Evolutionary conservation across 2,329 filamentous ascomycete species (phyloP), one percentile per base, ranked within the genome.

Genomic region (Cordyceps javanica): DNA sequence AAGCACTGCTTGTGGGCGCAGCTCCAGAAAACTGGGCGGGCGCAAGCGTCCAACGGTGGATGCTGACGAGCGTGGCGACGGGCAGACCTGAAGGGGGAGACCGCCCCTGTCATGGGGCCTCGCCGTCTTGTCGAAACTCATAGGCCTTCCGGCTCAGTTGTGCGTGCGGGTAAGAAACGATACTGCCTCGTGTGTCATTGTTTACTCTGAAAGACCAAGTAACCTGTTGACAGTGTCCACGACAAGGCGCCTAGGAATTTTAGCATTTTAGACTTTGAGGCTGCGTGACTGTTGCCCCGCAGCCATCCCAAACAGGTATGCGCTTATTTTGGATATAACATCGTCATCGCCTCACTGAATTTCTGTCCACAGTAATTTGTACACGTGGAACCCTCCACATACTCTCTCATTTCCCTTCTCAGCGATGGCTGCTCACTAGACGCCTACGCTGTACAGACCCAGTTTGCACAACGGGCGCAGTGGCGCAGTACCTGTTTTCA

Each of bases 251-350:
- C 28, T 2, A 23, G 19, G 38, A 54, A 54, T 54, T 38, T 30
- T 32, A 16, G n/a, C 13, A 32, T 21, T 34, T 54, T 54, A 44
- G 25, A 34, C 51, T 54, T 54, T 26, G 26, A 44, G 39, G 38
- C 38, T 34, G 50, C 50, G 39, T 34, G 19, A 21, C 51, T 16
- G 38, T 32, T 42, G 51, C 51, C 51, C 51, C 51, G 51, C 51
- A 54, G 39, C 26, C n/a, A 14, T 5, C 38, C 38, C 14, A 2
- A 21, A 53, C 25, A 32, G 36, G 38, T 32, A 42, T 53, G 50
- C 38, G 26, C 38, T 53, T 53, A 53, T 34, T 42, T 34, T 53
- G 26, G 13, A n/a, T 32, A 32, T n/a, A 34, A 53, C 10, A 41
- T 21, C 38, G n/a, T 19, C 21, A n/a, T 26, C n/a, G 3, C 28